phyloP scores from a whole-genome alignment of 805 yeast species.

The Zygosaccharomyces gambellarensis region DNA sequence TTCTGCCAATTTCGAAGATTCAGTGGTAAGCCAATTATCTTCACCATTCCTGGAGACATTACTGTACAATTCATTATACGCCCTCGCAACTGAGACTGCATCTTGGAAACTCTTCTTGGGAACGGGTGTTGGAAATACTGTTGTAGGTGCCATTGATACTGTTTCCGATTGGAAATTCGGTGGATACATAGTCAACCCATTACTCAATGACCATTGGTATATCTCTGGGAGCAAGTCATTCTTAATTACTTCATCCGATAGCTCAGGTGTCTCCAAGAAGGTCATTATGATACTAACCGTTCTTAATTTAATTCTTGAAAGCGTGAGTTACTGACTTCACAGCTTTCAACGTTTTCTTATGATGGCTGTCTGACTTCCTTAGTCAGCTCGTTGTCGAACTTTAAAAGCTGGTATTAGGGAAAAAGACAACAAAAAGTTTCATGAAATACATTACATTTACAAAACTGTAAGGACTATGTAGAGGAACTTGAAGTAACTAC shows the following conservation, averaged over 20 bases:
- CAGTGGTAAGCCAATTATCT: slow-evolving; percentile 56
- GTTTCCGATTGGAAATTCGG: slow-evolving; percentile 44
- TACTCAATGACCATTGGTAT: slow-evolving; percentile 70
- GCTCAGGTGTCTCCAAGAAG: slow-evolving; percentile 25
- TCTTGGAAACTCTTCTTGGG: slow-evolving; percentile 60
- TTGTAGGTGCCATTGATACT: slow-evolving; percentile 73
- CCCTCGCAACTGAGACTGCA: slow-evolving; percentile 61
- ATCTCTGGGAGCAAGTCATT: slow-evolving; percentile 41
- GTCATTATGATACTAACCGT: neutral
- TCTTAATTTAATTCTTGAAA: neutral
- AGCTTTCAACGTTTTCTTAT: neutral
- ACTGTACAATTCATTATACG: slow-evolving; percentile 71
- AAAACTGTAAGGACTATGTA: neutral
- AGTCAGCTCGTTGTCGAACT: neutral
- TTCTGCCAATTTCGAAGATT: slow-evolving; percentile 49
- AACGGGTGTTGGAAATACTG: slow-evolving; percentile 86
- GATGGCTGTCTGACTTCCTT: neutral
- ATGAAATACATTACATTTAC: slow-evolving; percentile 1
- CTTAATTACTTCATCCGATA: slow-evolving; percentile 25
- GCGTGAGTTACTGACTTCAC: neutral
- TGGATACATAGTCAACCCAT: slow-evolving; percentile 82
- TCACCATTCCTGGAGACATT: slow-evolving; percentile 51
- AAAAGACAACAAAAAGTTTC: neutral
- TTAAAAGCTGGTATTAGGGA: neutral
- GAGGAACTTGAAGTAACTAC: neutral